These are phyloP conservation scores for Thuja plicata DNA, from an alignment of 83 land plant species.

Conservation along the genomic window DNA sequence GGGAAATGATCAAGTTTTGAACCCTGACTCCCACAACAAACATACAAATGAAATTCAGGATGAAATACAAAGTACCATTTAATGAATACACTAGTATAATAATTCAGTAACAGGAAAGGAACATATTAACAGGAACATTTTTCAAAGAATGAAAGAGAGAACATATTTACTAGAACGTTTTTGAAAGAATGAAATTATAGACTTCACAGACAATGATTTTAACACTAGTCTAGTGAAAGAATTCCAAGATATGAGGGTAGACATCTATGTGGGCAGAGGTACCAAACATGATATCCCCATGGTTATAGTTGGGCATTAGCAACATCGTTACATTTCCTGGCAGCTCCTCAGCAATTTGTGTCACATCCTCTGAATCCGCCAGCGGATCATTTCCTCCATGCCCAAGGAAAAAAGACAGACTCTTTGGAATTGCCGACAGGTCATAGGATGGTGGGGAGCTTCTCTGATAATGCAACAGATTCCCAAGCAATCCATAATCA, in stretches of 20 bases:
- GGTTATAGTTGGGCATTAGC: conserved; percentile 55
- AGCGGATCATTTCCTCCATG: conserved; percentile 69
- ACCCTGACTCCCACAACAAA: too few relatives aligned
- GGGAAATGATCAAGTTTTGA: too few relatives aligned
- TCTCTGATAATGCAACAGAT: conserved; percentile 40
- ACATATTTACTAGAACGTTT: too few relatives aligned
- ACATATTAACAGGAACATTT: too few relatives aligned
- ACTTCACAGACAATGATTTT: too few relatives aligned
- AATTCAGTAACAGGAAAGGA: too few relatives aligned
- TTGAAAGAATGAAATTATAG: too few relatives aligned
- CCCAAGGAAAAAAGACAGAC: conserved; percentile 58
- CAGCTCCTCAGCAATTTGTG: conserved; percentile 37
- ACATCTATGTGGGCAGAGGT: conserved; percentile 66
- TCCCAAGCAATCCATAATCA: conserved; percentile 45
- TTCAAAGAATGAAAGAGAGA: too few relatives aligned
- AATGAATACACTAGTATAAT: too few relatives aligned
- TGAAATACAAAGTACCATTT: too few relatives aligned
- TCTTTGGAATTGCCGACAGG: conserved; percentile 53
- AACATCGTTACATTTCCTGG: conserved; percentile 26
- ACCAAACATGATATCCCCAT: conserved; percentile 71
- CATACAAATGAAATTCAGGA: too few relatives aligned
- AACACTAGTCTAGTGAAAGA: conserved; percentile 21
- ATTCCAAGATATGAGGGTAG: conserved; percentile 59
- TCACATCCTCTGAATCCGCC: conserved; percentile 58
- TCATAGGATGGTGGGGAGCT: conserved; percentile 61